Evolutionary conservation across 129 eudicot species (phyloP).

Genomic region (Tagetes erecta): DNA sequence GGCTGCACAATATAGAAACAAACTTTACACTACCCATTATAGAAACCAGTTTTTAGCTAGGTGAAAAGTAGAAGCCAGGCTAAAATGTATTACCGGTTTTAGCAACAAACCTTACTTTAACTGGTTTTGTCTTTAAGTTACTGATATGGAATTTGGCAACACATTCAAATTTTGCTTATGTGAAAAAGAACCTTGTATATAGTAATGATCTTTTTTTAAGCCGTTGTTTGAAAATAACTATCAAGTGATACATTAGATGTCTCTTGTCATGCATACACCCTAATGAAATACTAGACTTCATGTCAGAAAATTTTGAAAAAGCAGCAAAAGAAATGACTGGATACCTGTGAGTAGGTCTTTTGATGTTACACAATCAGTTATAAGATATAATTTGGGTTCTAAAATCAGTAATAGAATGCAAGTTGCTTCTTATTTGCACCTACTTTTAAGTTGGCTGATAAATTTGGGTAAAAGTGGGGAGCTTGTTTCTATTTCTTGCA

Average conservation of each 20-base stretch:
- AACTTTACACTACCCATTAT: neutral
- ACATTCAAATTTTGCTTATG: too few species aligned
- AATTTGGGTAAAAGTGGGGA: neutral
- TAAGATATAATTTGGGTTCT: neutral
- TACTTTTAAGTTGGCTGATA: neutral
- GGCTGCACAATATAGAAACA: neutral
- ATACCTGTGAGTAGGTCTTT: neutral
- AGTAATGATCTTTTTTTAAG: too few species aligned
- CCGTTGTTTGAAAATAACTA: too few species aligned
- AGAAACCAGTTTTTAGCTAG: neutral
- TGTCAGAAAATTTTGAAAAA: too few species aligned
- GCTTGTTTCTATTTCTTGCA: neutral
- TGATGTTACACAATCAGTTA: neutral
- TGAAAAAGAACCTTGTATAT: too few species aligned
- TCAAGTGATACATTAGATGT: neutral
- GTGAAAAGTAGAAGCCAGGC: neutral
- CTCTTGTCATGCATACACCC: too few species aligned
- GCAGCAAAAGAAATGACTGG: too few species aligned
- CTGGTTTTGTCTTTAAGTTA: neutral
- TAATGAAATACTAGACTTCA: too few species aligned
- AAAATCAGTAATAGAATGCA: neutral
- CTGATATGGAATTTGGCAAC: neutral
- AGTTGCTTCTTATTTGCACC: neutral
- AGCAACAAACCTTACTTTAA: too few species aligned
- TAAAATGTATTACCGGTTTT: too few species aligned